Evolutionary conservation across 805 yeast genomes (phyloP).

Genomic region (Huiozyma sinensis): DNA sequence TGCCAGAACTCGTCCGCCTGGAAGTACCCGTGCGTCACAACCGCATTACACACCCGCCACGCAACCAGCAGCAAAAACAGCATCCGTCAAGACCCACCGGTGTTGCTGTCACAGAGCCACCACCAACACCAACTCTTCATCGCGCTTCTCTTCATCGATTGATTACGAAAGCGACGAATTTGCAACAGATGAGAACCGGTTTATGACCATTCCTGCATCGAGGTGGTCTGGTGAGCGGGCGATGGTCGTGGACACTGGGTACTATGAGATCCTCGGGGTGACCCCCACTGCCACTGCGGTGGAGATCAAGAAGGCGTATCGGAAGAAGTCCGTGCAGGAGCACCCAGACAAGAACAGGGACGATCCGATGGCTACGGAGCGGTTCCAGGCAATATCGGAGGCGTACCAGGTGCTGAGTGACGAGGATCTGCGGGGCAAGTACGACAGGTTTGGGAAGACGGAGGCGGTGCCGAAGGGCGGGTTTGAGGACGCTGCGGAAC

Average conservation of each 20-base stretch:
- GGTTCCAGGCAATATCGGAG: slow-evolving; percentile 50
- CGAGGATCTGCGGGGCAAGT: slow-evolving; percentile 49
- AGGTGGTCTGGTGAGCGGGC: too few relatives aligned
- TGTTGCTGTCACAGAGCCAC: too few relatives aligned
- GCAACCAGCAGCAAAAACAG: slow-evolving; percentile 24
- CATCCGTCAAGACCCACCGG: neutral
- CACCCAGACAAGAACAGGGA: slow-evolving; percentile 79
- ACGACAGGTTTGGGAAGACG: slow-evolving; percentile 68
- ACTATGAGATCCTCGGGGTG: slow-evolving; percentile 59
- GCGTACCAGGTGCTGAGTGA: slow-evolving; percentile 74
- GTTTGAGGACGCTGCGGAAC: slow-evolving; percentile 65
- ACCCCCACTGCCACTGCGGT: slow-evolving; percentile 46
- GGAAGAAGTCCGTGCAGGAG: slow-evolving; percentile 62
- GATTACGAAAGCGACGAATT: too few relatives aligned
- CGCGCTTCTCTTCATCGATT: too few relatives aligned
- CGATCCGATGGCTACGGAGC: slow-evolving; percentile 64
- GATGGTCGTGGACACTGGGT: slow-evolving; percentile 69
- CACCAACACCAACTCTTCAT: too few relatives aligned
- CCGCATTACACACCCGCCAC: slow-evolving; percentile 49
- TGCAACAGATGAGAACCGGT: too few relatives aligned
- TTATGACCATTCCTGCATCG: too few relatives aligned
- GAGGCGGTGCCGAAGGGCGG: slow-evolving; percentile 61
- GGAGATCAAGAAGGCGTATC: slow-evolving; percentile 69
- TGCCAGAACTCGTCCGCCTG: slow-evolving; percentile 97
- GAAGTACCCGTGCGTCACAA: slow-evolving; percentile 62